phyloP scores from a whole-genome alignment of 164 flowering plant species.

The Warburgia ugandensis region DNA sequence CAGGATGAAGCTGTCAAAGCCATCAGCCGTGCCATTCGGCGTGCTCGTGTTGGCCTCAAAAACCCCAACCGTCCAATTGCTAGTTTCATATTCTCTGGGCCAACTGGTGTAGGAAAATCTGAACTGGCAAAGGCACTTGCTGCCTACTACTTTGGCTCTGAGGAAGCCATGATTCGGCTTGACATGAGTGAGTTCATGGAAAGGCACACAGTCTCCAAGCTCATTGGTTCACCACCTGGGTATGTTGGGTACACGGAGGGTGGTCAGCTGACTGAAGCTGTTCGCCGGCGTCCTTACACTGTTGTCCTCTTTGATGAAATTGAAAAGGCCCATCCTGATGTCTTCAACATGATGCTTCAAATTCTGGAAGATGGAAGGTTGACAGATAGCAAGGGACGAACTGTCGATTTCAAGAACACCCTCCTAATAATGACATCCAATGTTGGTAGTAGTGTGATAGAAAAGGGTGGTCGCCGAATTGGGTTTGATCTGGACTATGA shows the following conservation, averaged over 20 bases:
- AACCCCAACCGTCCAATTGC: conserved; percentile 86
- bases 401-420: conserved; percentile 85
- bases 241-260: conserved; percentile 87
- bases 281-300: conserved; percentile 70
- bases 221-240: conserved; percentile 90
- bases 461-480: conserved; percentile 63
- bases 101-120: conserved; percentile 91
- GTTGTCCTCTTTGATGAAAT: conserved; percentile 87
- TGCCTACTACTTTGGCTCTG: conserved; percentile 87
- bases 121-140: conserved; percentile 85
- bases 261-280: conserved; percentile 89
- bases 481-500: conserved; percentile 72
- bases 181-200: conserved; percentile 99
- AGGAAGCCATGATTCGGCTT: conserved; percentile 87
- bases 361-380: conserved; percentile 82
- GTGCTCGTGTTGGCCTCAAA: conserved; percentile 90
- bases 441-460: conserved; percentile 78
- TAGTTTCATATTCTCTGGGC: conserved; percentile 87
- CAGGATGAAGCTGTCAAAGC: conserved; percentile 94
- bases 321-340: conserved; percentile 95
- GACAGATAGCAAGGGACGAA: conserved; percentile 86
- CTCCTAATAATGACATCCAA: conserved; percentile 89
- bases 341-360: conserved; percentile 95
- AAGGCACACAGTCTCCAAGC: conserved; percentile 79
- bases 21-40: conserved; percentile 82